Percentiles rank a stretch among this genome's conserved stretches.
Evolutionary conservation across 2,329 filamentous ascomycete species (phyloP).

Genomic region (Penicillium rolfsii): DNA sequence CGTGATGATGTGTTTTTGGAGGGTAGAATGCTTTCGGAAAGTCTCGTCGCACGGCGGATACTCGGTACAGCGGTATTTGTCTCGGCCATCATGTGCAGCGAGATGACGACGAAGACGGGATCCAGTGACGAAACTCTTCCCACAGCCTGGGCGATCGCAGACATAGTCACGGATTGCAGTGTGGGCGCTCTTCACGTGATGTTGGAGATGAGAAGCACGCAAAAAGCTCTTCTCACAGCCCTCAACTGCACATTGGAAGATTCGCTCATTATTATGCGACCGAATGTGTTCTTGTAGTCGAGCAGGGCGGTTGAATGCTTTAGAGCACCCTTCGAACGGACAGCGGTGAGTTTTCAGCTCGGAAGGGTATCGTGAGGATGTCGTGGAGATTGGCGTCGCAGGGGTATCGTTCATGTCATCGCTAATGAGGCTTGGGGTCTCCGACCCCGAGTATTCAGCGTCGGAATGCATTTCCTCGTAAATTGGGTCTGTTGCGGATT

Average conservation of each 20-base stretch:
- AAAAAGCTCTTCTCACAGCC: slow-evolving; percentile 83
- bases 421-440: slow-evolving; percentile 34
- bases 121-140: slow-evolving; percentile 78
- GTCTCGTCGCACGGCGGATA: slow-evolving; percentile 71
- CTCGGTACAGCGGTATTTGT: slow-evolving; percentile 73
- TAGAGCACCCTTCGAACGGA: slow-evolving; percentile 72
- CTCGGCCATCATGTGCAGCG: slow-evolving; percentile 75
- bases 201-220: slow-evolving; percentile 81
- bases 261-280: slow-evolving; percentile 82
- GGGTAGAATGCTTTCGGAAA: slow-evolving; percentile 85
- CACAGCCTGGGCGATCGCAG: slow-evolving; percentile 74
- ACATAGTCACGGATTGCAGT: slow-evolving; percentile 69
- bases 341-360: slow-evolving; percentile 78
- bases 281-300: slow-evolving; percentile 78
- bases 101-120: slow-evolving; percentile 77
- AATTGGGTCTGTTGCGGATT: slow-evolving; percentile 44
- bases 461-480: slow-evolving; percentile 42
- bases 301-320: slow-evolving; percentile 85
- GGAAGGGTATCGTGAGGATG: slow-evolving; percentile 58
- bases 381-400: slow-evolving; percentile 56
- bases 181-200: slow-evolving; percentile 83
- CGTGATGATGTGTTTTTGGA: slow-evolving; percentile 78
- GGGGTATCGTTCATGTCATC: slow-evolving; percentile 51
- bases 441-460: slow-evolving; percentile 36
- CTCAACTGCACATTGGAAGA: slow-evolving; percentile 71